These are phyloP conservation scores for Xylaria sp. DNA, from an alignment of 2,329 filamentous ascomycete species.

Conservation along the genomic window DNA sequence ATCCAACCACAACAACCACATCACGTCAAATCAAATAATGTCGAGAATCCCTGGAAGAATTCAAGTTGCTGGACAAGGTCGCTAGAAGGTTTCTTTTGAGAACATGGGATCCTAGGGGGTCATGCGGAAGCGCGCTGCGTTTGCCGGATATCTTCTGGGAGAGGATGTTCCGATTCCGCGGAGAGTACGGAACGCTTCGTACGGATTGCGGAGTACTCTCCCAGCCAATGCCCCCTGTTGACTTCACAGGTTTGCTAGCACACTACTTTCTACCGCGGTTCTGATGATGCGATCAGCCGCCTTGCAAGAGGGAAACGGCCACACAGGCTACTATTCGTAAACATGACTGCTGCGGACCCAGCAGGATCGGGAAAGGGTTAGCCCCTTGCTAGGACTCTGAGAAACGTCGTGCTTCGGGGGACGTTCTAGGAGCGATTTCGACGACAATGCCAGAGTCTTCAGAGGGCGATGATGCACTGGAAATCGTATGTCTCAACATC, in stretches of 20 bases:
- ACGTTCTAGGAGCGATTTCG: too few species aligned
- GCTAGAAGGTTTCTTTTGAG: slow-evolving; percentile 97
- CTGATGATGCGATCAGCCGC: slow-evolving; percentile 18
- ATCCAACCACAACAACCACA: neutral
- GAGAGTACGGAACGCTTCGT: neutral
- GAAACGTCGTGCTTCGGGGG: too few species aligned
- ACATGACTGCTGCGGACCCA: slow-evolving; percentile 19
- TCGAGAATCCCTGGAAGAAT: slow-evolving; percentile 79
- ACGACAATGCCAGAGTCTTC: neutral
- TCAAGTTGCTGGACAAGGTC: slow-evolving; percentile 85
- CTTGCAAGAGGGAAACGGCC: slow-evolving; percentile 11
- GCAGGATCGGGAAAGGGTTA: slow-evolving; percentile 14
- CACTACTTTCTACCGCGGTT: slow-evolving; percentile 13
- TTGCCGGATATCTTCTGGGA: slow-evolving; percentile 15
- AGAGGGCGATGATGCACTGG: neutral
- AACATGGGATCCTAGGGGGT: slow-evolving; percentile 12
- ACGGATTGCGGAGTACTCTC: too few species aligned
- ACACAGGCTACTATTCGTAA: slow-evolving; percentile 6
- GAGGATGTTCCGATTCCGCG: slow-evolving; percentile 12
- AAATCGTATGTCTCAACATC: slow-evolving; percentile 11
- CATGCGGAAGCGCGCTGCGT: slow-evolving; percentile 10
- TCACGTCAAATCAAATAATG: slow-evolving; percentile 73
- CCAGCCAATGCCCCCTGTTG: slow-evolving; percentile 2
- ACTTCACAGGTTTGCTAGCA: slow-evolving; percentile 11
- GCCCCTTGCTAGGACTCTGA: neutral